Percentiles rank a stretch among this genome's conserved stretches.
These are phyloP conservation scores for Aspergillus sojae DNA, from an alignment of 2,329 filamentous ascomycete species.

Conservation along the genomic window DNA sequence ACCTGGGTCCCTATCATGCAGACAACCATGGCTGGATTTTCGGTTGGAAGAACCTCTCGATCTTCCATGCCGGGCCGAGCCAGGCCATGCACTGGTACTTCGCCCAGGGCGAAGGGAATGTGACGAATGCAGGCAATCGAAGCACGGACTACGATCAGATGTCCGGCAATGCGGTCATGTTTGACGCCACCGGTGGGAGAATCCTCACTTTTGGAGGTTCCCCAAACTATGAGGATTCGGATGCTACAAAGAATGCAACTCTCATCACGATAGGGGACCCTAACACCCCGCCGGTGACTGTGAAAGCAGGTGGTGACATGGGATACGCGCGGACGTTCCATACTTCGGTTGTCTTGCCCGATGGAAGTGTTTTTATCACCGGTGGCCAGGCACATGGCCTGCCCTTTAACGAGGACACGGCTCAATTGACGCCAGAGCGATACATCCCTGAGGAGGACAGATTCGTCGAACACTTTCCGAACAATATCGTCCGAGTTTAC, in stretches of 20 bases:
- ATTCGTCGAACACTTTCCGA: conserved; percentile 34
- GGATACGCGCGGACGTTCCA: conserved; percentile 46
- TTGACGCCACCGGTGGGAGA: background rate
- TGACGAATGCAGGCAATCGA: background rate
- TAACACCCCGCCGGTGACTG: background rate
- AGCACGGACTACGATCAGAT: conserved; percentile 2
- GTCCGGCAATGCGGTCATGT: conserved; percentile 14
- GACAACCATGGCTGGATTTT: conserved; percentile 16
- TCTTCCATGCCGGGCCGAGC: conserved; percentile 12
- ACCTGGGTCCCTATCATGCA: background rate
- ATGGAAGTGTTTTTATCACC: conserved; percentile 51
- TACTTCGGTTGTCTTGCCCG: conserved; percentile 52
- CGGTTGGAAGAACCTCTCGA: conserved; percentile 8
- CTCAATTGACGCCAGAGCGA: conserved; percentile 49
- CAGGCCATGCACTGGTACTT: conserved; percentile 12
- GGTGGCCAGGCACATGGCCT: conserved; percentile 50
- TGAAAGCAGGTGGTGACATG: conserved; percentile 51
- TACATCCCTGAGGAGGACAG: conserved; percentile 48
- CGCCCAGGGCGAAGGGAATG: background rate
- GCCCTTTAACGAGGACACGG: conserved; percentile 50
- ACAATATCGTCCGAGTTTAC: conserved; percentile 39
- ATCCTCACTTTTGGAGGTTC: conserved; percentile 9
- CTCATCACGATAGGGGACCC: conserved; percentile 10
- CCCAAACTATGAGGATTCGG: conserved; percentile 6
- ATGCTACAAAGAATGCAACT: background rate